Evolutionary conservation across 2,329 filamentous ascomycete genomes (phyloP).

Genomic region (Aspergillus amoenus): DNA sequence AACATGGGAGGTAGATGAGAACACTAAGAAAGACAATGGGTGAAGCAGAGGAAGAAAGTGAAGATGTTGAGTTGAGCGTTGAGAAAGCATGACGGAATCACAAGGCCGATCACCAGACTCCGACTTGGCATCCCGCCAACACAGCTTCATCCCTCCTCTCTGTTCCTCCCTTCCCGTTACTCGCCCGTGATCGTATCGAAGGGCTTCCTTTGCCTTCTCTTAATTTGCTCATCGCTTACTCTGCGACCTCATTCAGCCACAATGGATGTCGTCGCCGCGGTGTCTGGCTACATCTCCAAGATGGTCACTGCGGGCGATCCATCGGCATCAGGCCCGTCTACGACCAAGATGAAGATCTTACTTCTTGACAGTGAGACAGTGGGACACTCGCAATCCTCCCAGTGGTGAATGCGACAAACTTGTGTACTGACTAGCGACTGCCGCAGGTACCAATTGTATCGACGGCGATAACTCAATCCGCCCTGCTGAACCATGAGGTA

Average conservation of each 20-base stretch:
- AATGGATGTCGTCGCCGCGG: slow-evolving; percentile 93
- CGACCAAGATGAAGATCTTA: slow-evolving; percentile 96
- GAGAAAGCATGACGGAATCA: slow-evolving; percentile 14
- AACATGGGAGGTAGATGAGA: slow-evolving; percentile 12
- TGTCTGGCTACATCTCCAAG: slow-evolving; percentile 93
- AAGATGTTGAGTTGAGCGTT: not conserved
- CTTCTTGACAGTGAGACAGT: slow-evolving; percentile 89
- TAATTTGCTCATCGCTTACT: not conserved
- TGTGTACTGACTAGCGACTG: slow-evolving; percentile 19
- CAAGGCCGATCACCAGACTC: slow-evolving; percentile 6
- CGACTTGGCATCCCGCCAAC: slow-evolving; percentile 9
- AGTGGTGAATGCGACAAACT: not conserved
- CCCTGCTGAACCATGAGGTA: slow-evolving; percentile 91
- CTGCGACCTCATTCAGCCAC: slow-evolving; percentile 25
- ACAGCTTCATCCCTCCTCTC: not conserved
- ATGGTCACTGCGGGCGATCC: slow-evolving; percentile 83
- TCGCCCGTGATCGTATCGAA: not conserved
- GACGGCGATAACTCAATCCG: slow-evolving; percentile 91
- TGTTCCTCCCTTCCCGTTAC: not conserved
- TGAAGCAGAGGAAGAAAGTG: not conserved
- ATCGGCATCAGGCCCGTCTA: slow-evolving; percentile 55
- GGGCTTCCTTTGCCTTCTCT: not conserved
- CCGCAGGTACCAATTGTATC: slow-evolving; percentile 80
- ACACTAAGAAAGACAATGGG: not conserved
- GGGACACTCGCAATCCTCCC: slow-evolving; percentile 44